Evolutionary conservation across 768 basidiomycete genomes (phyloP), one percentile per base, ranked within the genome.

Genomic region (Boletus coccyginus): DNA sequence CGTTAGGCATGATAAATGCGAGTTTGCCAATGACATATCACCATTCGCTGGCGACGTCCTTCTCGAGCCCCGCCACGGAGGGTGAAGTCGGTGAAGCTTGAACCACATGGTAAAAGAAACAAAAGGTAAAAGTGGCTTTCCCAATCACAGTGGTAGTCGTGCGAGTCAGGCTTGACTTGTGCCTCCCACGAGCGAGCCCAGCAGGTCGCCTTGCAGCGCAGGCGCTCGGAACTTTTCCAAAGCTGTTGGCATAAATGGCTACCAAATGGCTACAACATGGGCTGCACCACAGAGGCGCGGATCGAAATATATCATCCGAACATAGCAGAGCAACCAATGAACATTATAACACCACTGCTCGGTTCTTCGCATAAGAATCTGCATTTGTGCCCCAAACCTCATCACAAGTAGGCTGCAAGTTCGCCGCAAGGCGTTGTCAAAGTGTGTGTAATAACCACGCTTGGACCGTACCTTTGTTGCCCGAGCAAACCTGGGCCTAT

Each of bases 51-150:
- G 38, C 8, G 50, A 55, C 19, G 47, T 27, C 29, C 40, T 51
- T 53, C 52, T 63, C 19, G 51, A 21, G 38, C 41, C 31, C 33
- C 35, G n/a, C 63, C 53, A 54, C 11, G 53, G 55, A 39, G 56
- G 3, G 7, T 52, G 61, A 27, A 64, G 45, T 43, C 55, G 3
- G 7, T 50, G 61, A 27, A 64, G 45, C 46, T 21, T 46, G 44
- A 42, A 0, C 50, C 55, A 63, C 62, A 61, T 60, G 33, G 33
- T 46, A 36, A 8, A 10, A 29, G 14, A 36, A 7, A 9, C 12
- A 3, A 27, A 5, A 7, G 19, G 27, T 11, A 14, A 19, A 47
- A 40, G 13, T 13, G 16, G 38, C 32, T 41, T 35, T 0, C 16
- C 38, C 21, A 13, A 27, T 52, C 16, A 36, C 12, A 44, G n/a